Conservation (phyloP, 345 rosid genomes). For the Acer yangbiense region DNA sequence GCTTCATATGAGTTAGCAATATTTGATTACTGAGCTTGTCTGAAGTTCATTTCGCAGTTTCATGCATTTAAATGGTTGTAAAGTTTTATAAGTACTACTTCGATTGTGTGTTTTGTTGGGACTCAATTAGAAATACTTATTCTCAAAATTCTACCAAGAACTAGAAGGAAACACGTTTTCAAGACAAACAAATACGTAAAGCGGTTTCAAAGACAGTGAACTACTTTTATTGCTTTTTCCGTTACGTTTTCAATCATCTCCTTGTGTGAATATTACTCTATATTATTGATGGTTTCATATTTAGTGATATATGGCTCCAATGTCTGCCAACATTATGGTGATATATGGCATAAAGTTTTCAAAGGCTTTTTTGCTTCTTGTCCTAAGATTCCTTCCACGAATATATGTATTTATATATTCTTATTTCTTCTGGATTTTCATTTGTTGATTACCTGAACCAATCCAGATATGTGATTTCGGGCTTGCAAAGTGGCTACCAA, state of each 20-base stretch:
- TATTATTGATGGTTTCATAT: neutral
- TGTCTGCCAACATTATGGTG: neutral
- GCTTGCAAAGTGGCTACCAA: conserved; percentile 93
- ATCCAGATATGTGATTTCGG: conserved; percentile 91
- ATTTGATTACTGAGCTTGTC: neutral
- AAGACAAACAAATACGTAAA: neutral
- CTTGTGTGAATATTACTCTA: neutral
- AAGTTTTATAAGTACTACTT: neutral
- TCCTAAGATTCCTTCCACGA: neutral
- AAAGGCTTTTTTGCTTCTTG: neutral
- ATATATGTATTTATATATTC: neutral
- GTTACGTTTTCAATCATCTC: neutral
- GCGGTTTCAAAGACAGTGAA: neutral
- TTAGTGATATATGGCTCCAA: neutral
- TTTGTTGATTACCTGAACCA: conserved; percentile 16
- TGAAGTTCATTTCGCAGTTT: neutral
- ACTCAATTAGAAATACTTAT: neutral
- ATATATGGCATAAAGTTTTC: neutral
- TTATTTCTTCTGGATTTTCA: neutral
- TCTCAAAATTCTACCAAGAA: neutral
- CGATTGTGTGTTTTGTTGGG: neutral
- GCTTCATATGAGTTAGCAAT: neutral
- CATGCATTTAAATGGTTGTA: neutral
- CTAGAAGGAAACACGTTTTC: neutral
- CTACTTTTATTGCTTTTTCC: neutral